A percentile compares a stretch with the other conserved stretches of the same genome.
Conservation (phyloP, 2,329 filamentous ascomycete species). For the Aspergillus ustus region DNA sequence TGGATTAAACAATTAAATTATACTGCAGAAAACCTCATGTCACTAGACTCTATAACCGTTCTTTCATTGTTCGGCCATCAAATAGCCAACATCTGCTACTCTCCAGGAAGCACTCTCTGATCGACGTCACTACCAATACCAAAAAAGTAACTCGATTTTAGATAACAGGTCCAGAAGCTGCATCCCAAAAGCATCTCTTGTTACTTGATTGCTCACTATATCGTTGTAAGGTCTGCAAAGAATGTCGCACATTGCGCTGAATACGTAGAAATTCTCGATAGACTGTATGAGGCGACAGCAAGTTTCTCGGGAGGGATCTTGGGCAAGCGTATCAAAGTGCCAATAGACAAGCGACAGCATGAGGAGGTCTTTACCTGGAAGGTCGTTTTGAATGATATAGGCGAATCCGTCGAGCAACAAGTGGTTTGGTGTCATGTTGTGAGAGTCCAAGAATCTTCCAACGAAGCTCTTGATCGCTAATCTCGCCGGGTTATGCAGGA, state of each 20-base stretch:
- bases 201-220: background rate
- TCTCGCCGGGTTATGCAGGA: conserved; percentile 1
- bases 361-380: background rate
- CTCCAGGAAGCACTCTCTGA: conserved; percentile 1
- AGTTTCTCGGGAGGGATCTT: background rate
- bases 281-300: background rate
- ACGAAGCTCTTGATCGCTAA: conserved; percentile 1
- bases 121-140: background rate
- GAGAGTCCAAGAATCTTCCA: background rate
- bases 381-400: background rate
- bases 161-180: background rate
- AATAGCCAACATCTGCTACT: too few relatives aligned
- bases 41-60: too few relatives aligned
- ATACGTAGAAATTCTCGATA: background rate
- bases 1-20: too few relatives aligned
- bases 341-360: conserved; percentile 5
- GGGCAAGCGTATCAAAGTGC: conserved; percentile 2
- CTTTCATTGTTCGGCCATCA: too few relatives aligned
- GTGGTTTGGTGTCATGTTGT: background rate
- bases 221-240: background rate
- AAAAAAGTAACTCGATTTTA: conserved; percentile 2
- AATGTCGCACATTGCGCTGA: background rate
- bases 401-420: background rate
- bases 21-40: too few relatives aligned
- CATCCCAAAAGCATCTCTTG: background rate